Evolutionary conservation across 192 early-diverging fungal genomes (phyloP).

Genomic region (Podila horticola): DNA sequence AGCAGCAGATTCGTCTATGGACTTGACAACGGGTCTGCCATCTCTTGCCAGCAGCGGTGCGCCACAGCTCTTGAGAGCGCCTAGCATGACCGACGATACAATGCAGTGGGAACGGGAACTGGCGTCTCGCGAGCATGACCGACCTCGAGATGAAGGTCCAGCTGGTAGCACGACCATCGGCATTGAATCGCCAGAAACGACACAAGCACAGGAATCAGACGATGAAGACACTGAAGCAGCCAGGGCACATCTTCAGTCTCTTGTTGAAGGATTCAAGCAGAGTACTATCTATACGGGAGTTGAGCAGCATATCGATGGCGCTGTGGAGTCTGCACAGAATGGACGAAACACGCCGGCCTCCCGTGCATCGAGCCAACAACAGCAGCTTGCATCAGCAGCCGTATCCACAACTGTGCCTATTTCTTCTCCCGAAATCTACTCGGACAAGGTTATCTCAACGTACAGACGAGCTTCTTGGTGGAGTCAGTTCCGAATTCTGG

Average conservation of each 20-base stretch:
- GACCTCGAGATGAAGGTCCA: neutral
- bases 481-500: conserved; percentile 79
- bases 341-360: neutral
- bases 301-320: conserved; percentile 22
- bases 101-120: conserved; percentile 32
- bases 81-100: conserved; percentile 38
- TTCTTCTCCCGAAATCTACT: neutral
- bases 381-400: neutral
- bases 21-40: neutral
- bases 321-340: conserved; percentile 14
- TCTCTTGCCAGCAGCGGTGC: conserved; percentile 10
- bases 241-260: conserved; percentile 32
- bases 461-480: conserved; percentile 67
- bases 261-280: conserved; percentile 52
- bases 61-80: conserved; percentile 9
- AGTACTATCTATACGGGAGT: conserved; percentile 24
- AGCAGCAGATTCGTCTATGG: neutral
- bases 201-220: neutral
- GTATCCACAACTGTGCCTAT: neutral
- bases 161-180: conserved; percentile 23
- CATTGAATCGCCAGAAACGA: conserved; percentile 14
- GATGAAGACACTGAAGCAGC: conserved; percentile 18
- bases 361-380: conserved; percentile 6
- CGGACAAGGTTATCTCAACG: conserved; percentile 39
- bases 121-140: conserved; percentile 14